Conservation (phyloP, 306 rosid genomes). For the Alnus rubra region DNA sequence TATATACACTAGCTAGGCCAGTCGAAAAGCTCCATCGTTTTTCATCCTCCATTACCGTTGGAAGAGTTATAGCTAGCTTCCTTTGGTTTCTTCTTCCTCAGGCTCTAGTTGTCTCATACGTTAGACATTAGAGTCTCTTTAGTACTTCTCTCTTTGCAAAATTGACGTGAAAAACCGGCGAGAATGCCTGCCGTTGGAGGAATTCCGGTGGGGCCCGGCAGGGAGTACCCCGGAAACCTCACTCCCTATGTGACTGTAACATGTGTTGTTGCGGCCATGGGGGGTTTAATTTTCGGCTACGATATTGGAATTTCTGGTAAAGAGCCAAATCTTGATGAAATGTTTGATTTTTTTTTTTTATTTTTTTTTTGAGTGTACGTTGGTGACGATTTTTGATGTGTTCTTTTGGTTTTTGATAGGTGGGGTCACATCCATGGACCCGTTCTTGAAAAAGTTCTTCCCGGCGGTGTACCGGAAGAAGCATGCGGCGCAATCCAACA, state of each 20-base stretch:
- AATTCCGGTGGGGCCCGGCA: slow-evolving; percentile 29
- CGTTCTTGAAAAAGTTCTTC: slow-evolving; percentile 69
- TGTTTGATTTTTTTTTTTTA: not conserved
- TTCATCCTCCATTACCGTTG: not conserved
- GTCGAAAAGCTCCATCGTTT: slow-evolving; percentile 14
- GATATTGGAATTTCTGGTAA: slow-evolving; percentile 96
- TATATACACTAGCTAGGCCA: slow-evolving; percentile 26
- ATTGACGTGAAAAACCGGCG: not conserved
- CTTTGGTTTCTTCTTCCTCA: not conserved
- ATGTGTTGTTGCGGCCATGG: slow-evolving; percentile 93
- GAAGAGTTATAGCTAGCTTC: not conserved
- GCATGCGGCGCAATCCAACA: slow-evolving; percentile 12
- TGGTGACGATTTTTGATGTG: not conserved
- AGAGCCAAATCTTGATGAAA: not conserved
- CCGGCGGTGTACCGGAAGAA: slow-evolving; percentile 68
- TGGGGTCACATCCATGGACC: slow-evolving; percentile 90
- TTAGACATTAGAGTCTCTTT: not conserved
- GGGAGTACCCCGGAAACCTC: slow-evolving; percentile 72
- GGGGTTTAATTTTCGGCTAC: slow-evolving; percentile 93
- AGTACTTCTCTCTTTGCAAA: not conserved
- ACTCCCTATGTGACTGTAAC: slow-evolving; percentile 67
- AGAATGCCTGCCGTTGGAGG: slow-evolving; percentile 79
- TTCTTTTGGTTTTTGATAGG: slow-evolving; percentile 38
- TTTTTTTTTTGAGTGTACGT: not conserved
- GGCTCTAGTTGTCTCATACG: not conserved